Conservation (phyloP, 495 filamentous ascomycete species). For the Massariosphaeria phaeospora region DNA sequence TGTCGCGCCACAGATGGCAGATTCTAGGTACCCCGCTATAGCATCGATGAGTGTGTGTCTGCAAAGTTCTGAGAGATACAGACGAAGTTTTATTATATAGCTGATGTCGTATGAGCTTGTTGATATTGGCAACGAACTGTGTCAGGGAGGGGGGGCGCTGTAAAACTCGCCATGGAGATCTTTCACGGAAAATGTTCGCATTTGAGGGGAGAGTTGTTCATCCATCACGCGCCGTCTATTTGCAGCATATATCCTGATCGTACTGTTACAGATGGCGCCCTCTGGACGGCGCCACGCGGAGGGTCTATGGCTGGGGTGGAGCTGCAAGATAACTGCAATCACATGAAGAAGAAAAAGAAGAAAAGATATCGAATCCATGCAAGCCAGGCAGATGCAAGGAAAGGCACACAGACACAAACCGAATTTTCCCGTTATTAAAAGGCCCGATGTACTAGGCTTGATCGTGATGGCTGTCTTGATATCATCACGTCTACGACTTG, state of each 20-base stretch:
- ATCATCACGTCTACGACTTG: background rate
- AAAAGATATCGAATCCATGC: slow-evolving; percentile 13
- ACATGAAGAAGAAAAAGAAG: background rate
- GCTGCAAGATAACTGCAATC: slow-evolving; percentile 9
- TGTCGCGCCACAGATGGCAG: too few species aligned
- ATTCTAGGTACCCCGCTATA: too few species aligned
- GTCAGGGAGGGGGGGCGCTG: too few species aligned
- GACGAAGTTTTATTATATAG: too few species aligned
- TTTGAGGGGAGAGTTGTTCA: too few species aligned
- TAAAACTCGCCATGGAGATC: too few species aligned
- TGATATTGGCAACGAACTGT: too few species aligned
- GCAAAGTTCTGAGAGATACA: too few species aligned
- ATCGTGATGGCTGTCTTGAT: slow-evolving; percentile 18
- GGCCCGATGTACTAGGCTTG: background rate
- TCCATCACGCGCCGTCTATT: slow-evolving; percentile 5
- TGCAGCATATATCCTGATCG: background rate
- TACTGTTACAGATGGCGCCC: slow-evolving; percentile 13
- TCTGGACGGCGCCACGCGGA: background rate
- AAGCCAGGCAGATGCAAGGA: slow-evolving; percentile 19
- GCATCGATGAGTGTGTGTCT: too few species aligned
- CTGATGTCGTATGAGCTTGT: too few species aligned
- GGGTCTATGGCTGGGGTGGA: slow-evolving; percentile 6
- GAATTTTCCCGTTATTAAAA: slow-evolving; percentile 13
- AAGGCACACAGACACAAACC: slow-evolving; percentile 16
- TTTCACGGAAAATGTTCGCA: too few species aligned